Percentiles rank a stretch among this genome's conserved stretches.
Evolutionary conservation across 129 eudicot species (phyloP).

Genomic region (Flaveria bidentis): DNA sequence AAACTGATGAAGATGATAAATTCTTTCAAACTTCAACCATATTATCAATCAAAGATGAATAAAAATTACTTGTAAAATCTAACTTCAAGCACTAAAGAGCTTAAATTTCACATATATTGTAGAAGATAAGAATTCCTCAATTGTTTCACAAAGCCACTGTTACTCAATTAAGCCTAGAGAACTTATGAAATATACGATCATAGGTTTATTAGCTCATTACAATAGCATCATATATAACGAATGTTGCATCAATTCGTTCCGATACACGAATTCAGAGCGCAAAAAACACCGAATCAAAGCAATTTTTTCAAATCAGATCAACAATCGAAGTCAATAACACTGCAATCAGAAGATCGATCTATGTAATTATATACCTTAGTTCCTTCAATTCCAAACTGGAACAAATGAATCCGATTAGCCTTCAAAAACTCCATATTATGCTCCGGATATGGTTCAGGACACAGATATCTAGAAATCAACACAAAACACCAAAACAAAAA

Average conservation of each 20-base stretch:
- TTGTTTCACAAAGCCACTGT: background rate
- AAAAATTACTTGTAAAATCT: background rate
- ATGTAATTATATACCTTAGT: constrained; percentile 45
- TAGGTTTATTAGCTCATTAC: background rate
- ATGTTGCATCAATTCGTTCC: constrained; percentile 10
- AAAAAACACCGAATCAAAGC: constrained; percentile 6
- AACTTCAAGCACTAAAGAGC: background rate
- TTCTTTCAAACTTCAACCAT: constrained; percentile 10
- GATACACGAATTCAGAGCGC: background rate
- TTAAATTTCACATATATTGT: background rate
- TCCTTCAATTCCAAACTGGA: constrained; percentile 68
- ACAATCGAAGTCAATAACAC: background rate
- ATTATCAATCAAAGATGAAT: background rate
- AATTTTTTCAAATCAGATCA: constrained; percentile 13
- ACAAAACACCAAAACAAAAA: constrained; percentile 22
- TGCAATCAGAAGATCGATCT: background rate
- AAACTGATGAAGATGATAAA: background rate
- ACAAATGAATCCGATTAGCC: constrained; percentile 57
- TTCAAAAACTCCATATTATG: constrained; percentile 52
- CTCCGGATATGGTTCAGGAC: constrained; percentile 75
- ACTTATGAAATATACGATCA: background rate
- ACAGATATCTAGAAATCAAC: constrained; percentile 51
- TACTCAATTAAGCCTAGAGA: background rate
- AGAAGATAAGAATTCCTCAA: background rate
- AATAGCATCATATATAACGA: no score